Evolutionary conservation across 2,329 filamentous ascomycete species (phyloP).

Genomic region (Metarhizium guizhouense): DNA sequence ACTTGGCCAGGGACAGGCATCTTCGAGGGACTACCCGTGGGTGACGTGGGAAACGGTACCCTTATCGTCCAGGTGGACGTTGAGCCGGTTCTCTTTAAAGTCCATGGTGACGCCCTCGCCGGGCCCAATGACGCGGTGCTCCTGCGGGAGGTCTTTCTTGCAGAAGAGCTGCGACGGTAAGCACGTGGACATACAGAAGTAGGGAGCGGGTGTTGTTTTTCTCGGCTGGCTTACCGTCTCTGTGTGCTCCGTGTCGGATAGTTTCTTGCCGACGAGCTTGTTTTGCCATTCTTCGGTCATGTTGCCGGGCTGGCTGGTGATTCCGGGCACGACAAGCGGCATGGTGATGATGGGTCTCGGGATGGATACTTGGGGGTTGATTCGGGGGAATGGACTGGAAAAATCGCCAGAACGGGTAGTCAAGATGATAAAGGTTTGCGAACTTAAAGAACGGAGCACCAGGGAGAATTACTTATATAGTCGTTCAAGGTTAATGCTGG

Average conservation of each 20-base stretch:
- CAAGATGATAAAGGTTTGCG: too few relatives aligned
- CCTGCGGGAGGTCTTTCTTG: constrained; percentile 49
- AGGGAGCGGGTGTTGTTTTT: neutral
- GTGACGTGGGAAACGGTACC: constrained; percentile 51
- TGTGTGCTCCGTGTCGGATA: constrained; percentile 39
- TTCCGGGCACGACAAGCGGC: constrained; percentile 56
- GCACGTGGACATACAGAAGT: neutral
- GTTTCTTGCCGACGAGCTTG: constrained; percentile 56
- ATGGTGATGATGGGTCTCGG: constrained; percentile 25
- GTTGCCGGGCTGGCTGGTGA: constrained; percentile 36
- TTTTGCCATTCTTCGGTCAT: constrained; percentile 50
- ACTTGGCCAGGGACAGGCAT: too few relatives aligned
- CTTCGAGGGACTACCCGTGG: constrained; percentile 28
- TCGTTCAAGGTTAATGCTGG: too few relatives aligned
- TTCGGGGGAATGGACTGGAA: too few relatives aligned
- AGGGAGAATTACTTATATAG: too few relatives aligned
- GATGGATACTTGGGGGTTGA: too few relatives aligned
- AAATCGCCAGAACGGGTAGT: too few relatives aligned
- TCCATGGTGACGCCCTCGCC: constrained; percentile 51
- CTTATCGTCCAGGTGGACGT: constrained; percentile 50
- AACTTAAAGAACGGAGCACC: too few relatives aligned
- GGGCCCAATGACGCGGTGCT: constrained; percentile 47
- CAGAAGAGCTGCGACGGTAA: constrained; percentile 41
- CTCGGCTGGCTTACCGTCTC: constrained; percentile 37
- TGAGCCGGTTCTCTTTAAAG: constrained; percentile 43